A percentile compares a stretch with the other conserved stretches of the same genome.
phyloP scores from a whole-genome alignment of 202 grass and related monocot species.

The Schoenoplectus triqueter region DNA sequence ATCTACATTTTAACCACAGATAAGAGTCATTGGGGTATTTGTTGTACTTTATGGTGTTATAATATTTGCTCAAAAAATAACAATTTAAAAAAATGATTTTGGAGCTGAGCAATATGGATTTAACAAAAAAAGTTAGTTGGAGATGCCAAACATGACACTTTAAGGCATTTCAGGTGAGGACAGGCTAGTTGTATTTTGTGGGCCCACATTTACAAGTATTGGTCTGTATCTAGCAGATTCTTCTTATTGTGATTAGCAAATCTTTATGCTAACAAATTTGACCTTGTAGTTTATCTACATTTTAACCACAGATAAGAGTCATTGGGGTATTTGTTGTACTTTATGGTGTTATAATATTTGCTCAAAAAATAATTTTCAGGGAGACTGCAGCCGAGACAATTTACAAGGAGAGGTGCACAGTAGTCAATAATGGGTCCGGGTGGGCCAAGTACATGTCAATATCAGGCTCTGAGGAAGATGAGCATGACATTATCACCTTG shows the following conservation, averaged over 20 bases:
- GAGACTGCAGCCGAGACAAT: constrained; percentile 85
- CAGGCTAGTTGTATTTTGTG: constrained; percentile 15
- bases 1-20: neutral
- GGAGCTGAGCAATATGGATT: neutral
- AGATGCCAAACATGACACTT: constrained; percentile 21
- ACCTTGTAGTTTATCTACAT: constrained; percentile 6
- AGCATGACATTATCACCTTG: constrained; percentile 90
- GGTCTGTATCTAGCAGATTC: constrained; percentile 6
- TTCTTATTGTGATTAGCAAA: neutral
- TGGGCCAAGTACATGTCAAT: constrained; percentile 98
- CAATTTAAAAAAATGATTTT: too few relatives aligned
- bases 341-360: neutral
- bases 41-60: neutral
- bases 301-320: neutral
- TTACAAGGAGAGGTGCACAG: constrained; percentile 80
- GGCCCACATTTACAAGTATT: neutral
- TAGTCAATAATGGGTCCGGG: constrained; percentile 65
- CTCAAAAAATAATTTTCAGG: constrained; percentile 45
- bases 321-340: neutral
- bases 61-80: constrained; percentile 20
- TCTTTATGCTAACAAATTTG: neutral
- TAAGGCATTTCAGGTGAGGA: constrained; percentile 11
- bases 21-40: neutral
- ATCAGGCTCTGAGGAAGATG: constrained; percentile 82
- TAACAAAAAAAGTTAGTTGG: neutral